Percentiles rank a stretch among this genome's conserved stretches.
Conservation (phyloP, 495 filamentous ascomycete genomes). For the Neurospora intermedia region DNA sequence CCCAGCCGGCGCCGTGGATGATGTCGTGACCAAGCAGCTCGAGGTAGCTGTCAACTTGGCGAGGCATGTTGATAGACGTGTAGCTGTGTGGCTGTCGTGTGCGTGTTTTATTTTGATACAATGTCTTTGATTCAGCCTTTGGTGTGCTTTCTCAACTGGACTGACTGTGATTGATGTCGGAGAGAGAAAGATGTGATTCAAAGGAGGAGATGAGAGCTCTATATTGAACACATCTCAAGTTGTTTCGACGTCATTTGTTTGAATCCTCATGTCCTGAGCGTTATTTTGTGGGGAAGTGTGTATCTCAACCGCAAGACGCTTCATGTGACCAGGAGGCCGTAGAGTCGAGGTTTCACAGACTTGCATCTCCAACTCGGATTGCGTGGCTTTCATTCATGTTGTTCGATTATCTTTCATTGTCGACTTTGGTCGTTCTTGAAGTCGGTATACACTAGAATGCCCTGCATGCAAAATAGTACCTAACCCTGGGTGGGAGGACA, state of each 20-base stretch:
- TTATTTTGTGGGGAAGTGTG: not conserved
- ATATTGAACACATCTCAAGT: not conserved
- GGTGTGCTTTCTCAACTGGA: not conserved
- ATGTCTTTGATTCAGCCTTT: not conserved
- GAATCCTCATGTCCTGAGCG: not conserved
- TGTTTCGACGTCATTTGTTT: not conserved
- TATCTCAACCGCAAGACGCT: not conserved
- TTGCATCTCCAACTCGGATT: not conserved
- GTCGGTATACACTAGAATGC: not conserved
- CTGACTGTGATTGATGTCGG: not conserved
- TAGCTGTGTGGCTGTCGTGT: not conserved
- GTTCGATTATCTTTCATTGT: not conserved
- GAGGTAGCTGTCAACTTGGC: slow-evolving; percentile 26
- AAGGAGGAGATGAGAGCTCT: not conserved
- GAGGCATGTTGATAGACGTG: slow-evolving; percentile 23
- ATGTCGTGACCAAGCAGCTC: slow-evolving; percentile 25
- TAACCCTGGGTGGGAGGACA: not conserved
- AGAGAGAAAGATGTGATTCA: not conserved
- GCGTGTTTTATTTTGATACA: not conserved
- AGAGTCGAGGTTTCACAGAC: not conserved
- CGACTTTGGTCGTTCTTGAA: not conserved
- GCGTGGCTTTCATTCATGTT: not conserved
- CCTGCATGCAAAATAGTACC: not conserved
- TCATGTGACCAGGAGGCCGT: not conserved
- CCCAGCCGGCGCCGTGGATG: slow-evolving; percentile 27